A percentile compares a stretch with the other conserved stretches of the same genome.
Conservation (phyloP, 2,329 filamentous ascomycete species). For the Anisogramma anomala region DNA sequence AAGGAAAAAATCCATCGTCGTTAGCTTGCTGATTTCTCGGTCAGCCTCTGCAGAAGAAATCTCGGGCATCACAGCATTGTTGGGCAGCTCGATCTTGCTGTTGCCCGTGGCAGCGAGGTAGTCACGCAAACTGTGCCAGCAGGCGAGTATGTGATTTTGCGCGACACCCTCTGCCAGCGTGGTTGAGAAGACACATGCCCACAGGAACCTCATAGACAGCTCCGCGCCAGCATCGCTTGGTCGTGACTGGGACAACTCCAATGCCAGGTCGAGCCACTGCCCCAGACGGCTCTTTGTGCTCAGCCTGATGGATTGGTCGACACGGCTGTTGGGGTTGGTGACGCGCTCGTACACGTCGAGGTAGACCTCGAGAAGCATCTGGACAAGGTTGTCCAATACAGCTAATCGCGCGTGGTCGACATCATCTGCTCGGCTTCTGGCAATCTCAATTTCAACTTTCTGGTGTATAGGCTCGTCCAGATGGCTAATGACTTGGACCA, state of each 20-base stretch:
- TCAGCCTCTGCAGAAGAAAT: conserved; percentile 76
- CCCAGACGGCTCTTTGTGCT: conserved; percentile 39
- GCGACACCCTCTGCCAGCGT: conserved; percentile 41
- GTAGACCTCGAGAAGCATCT: conserved; percentile 52
- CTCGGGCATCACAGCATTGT: conserved; percentile 81
- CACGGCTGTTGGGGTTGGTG: conserved; percentile 44
- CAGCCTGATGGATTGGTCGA: conserved; percentile 35
- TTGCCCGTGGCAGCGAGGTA: conserved; percentile 31
- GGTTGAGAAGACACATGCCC: conserved; percentile 43
- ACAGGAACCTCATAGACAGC: conserved; percentile 42
- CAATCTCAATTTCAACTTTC: conserved; percentile 33
- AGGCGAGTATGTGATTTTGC: conserved; percentile 44
- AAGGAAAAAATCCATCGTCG: conserved; percentile 92
- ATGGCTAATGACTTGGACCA: conserved; percentile 44
- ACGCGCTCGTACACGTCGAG: conserved; percentile 49
- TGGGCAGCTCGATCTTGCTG: conserved; percentile 52
- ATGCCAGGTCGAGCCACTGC: conserved; percentile 41
- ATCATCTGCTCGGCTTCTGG: conserved; percentile 14
- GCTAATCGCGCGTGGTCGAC: conserved; percentile 14
- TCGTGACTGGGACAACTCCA: conserved; percentile 30
- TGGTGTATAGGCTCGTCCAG: conserved; percentile 41
- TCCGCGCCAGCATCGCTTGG: conserved; percentile 25
- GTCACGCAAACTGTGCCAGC: conserved; percentile 48
- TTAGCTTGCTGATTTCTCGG: conserved; percentile 80
- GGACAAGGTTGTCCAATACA: conserved; percentile 33